Base-by-base conservation (phyloP, 257 asterid species). In the Solanum dulcamara region DNA sequence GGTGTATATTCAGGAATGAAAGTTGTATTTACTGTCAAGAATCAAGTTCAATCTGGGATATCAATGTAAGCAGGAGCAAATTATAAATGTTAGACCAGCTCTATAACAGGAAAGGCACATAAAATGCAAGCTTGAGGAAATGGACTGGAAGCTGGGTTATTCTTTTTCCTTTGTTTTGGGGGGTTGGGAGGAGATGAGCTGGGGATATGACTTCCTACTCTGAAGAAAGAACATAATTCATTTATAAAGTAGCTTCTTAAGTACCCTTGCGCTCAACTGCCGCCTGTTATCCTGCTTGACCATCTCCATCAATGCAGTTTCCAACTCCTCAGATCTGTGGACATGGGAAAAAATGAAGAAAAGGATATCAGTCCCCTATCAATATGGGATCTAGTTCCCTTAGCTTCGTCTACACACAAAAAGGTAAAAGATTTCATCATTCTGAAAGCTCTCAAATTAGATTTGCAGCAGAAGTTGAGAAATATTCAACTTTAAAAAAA, bases 221-320 rank as follows among this genome's bases (percentile, higher is more conserved):
- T n/a, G 38, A 44, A 44, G 59, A 44, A 44, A 75, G 60, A 18
- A 75, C 62, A 46, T 28, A 77, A 48, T 83, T 53, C 28, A 81
- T 53, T 83, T 37, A 88, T 28, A 79, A 53, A 82, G 85, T 64
- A 81, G 83, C 55, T 81, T 85, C 79, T 85, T n/a, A 86, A 50
- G 26, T 92, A 96, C 99, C 94, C 86, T 92, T 81, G 99, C 98
- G 86, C 97, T 93, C 90, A 96, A 90, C 87, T 96, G 93, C 72
- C 97, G 93, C 72, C 99, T 91, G 86, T 96, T 97, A 89, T 97
- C 99, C 92, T 94, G 98, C 88, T 94, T 95, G 87, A 97, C 98
- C 99, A 95, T 94, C 93, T 97, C 99, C 97, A 97, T 94, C 51
- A 97, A 83, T 75, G 99, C 98, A 71, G 98, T 92, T 89, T 97